phyloP scores from a whole-genome alignment of 345 rosid species.

The Populus deltoides region DNA sequence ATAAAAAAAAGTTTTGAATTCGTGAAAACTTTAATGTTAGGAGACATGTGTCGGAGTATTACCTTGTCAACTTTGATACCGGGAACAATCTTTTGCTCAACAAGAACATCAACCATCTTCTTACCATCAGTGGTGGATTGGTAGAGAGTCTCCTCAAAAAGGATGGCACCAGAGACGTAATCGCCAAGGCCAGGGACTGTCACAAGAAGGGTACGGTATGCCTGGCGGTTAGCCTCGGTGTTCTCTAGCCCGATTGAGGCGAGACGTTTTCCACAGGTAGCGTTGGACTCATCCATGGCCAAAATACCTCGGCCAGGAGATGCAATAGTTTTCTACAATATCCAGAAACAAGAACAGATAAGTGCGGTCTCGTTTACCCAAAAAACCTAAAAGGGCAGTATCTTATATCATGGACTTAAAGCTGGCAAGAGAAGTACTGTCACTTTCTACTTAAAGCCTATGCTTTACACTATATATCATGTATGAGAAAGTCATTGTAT shows the following conservation, averaged over 20 bases:
- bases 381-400: not conserved
- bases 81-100: slow-evolving; percentile 86
- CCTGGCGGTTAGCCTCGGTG: slow-evolving; percentile 97
- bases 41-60: not conserved
- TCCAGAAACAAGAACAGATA: slow-evolving; percentile 4
- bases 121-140: slow-evolving; percentile 83
- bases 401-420: not conserved
- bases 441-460: not conserved
- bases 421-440: not conserved
- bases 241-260: slow-evolving; percentile 93
- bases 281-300: slow-evolving; percentile 99
- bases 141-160: slow-evolving; percentile 96
- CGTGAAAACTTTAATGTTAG: not conserved
- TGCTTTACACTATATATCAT: not conserved
- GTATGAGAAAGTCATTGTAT: not conserved
- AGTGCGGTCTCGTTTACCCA: not conserved
- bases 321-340: slow-evolving; percentile 74
- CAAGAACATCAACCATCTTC: slow-evolving; percentile 90
- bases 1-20: not conserved
- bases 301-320: slow-evolving; percentile 96
- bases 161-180: slow-evolving; percentile 86
- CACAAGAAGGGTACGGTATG: slow-evolving; percentile 84
- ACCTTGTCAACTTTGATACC: slow-evolving; percentile 99
- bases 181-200: slow-evolving; percentile 79
- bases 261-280: slow-evolving; percentile 94